Base-by-base conservation (phyloP, 345 rosid genomes). In the Firmiana major region DNA sequence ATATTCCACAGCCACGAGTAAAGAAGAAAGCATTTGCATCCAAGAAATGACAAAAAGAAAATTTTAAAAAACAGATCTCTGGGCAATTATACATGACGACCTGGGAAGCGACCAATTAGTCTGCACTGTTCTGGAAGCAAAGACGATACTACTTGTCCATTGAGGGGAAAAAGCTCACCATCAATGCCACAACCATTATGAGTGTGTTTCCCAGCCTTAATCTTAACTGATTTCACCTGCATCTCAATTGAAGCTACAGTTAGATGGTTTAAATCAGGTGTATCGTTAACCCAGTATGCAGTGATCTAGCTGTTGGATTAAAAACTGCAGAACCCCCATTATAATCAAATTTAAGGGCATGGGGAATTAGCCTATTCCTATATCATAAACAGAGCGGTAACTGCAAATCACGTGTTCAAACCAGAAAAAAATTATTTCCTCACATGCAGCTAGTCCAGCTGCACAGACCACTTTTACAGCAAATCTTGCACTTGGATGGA, bases 121-220 rank as follows among this genome's bases (percentile, higher is more conserved):
- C 97, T 82, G 91, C 99, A 96, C 73, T 96, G 99, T 69, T 96
- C 99, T 0, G 99, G 99, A 55, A 91, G 88, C 88, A 96, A 81
- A 4, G 87, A 88, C 21, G 98, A 92, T 73, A 88, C 73, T 58
- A 92, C 97, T 86, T 91, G 93, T 54, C 98, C 99, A 64, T 92
- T 88, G 42, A 96, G 89, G 12, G 89, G 87, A 71, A 93, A 93
- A 71, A 92, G 76, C 82, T 96, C 99, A 24, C 99, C 99, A 53
- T 96, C 98, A 77, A 96, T 93, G 68, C 98, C 99, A 71, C 98
- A 93, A 75, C 93, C 88, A 79, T 84, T 91, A 77, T 91, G 97
- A 13, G 92, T 88, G 78, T 86, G 92, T 84, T 91, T 93, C 26
- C 87, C 90, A 12, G 93, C 86, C 77, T 88, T 96, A 69, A 96